Evolutionary conservation across 208 protist genomes (phyloP).

Genomic region (Trypanosoma mega): DNA sequence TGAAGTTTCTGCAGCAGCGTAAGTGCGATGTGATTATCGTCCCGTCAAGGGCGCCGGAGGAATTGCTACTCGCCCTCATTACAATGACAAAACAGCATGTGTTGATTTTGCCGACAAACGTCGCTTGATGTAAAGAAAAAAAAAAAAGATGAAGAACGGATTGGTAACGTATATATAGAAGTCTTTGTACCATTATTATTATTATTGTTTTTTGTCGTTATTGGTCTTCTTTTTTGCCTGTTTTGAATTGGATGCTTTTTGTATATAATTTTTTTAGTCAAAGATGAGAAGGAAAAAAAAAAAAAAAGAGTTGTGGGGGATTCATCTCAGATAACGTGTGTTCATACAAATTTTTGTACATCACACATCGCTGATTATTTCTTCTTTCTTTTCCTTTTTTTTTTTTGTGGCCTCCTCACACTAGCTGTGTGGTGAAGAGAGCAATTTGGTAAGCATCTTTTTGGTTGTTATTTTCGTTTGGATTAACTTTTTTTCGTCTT

Average conservation of each 20-base stretch:
- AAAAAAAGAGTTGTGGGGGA: too few species aligned
- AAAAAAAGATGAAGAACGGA: conserved; percentile 7
- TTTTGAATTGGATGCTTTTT: neutral
- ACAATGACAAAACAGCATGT: conserved; percentile 56
- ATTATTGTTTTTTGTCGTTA: neutral
- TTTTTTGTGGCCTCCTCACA: neutral
- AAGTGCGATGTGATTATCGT: conserved; percentile 69
- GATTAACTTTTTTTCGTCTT: too few species aligned
- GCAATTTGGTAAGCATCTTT: too few species aligned
- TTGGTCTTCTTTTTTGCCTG: neutral
- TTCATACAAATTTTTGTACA: too few species aligned
- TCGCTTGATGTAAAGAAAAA: neutral
- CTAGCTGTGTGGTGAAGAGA: neutral
- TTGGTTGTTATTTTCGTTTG: too few species aligned
- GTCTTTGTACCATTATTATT: neutral
- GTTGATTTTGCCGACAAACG: conserved; percentile 46
- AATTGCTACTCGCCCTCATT: conserved; percentile 58
- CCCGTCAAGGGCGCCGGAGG: conserved; percentile 37
- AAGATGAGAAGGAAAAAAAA: too few species aligned
- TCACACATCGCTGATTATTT: too few species aligned
- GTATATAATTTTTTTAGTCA: too few species aligned
- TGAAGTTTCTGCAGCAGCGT: conserved; percentile 48
- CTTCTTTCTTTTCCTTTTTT: conserved; percentile 5
- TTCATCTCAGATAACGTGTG: too few species aligned
- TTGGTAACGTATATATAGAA: neutral